Conservation (phyloP, 352 stramenopile genomes). For the Globisporangium sylvaticum region DNA sequence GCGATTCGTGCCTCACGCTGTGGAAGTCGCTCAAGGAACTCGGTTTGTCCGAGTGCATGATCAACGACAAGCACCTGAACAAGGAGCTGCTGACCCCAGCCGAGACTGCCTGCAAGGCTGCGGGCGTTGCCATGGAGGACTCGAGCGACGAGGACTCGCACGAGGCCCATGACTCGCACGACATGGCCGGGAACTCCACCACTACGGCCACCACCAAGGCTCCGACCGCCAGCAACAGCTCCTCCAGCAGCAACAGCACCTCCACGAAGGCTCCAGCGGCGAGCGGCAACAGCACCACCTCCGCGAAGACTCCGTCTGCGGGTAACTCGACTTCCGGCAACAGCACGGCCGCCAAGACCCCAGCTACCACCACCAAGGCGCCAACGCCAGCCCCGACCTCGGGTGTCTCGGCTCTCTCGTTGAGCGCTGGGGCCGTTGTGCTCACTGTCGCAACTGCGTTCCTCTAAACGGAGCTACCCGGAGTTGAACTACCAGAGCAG, state of each 20-base stretch:
- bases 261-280: neutral
- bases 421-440: neutral
- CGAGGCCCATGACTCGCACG: neutral
- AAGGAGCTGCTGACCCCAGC: neutral
- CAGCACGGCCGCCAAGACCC: neutral
- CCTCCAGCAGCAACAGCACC: neutral
- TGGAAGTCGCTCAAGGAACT: neutral
- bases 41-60: neutral
- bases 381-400: neutral
- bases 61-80: slow-evolving; percentile 5
- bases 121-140: neutral
- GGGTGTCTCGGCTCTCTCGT: neutral
- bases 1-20: neutral
- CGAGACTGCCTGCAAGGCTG: neutral
- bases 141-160: neutral
- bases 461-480: neutral
- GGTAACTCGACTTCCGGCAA: neutral
- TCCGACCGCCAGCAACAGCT: neutral
- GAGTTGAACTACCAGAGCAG: neutral
- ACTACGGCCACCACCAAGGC: neutral
- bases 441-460: neutral
- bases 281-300: too few species aligned
- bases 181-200: neutral
- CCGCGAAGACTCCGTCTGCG: too few species aligned
- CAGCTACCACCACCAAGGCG: neutral